Evolutionary conservation across 2,329 filamentous ascomycete genomes (phyloP).

Genomic region (Fusarium tanahbumbuense): DNA sequence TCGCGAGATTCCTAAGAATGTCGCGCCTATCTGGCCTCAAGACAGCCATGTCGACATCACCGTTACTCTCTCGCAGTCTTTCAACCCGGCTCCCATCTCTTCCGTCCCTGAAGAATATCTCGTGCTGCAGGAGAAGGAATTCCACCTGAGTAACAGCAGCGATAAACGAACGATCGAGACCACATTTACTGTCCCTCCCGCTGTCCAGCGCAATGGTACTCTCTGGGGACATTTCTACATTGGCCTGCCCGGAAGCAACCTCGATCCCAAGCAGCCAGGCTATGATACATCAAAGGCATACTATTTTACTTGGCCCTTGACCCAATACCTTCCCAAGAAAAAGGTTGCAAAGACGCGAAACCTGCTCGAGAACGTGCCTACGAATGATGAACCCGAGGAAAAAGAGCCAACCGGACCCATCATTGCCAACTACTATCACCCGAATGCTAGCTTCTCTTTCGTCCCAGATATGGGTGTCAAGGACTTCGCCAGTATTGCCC

Average conservation of each 20-base stretch:
- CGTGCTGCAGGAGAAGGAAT: conserved; percentile 83
- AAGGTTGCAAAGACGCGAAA: conserved; percentile 89
- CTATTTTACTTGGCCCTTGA: conserved; percentile 86
- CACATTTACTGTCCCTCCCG: conserved; percentile 78
- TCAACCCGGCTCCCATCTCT: conserved; percentile 75
- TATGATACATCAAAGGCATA: conserved; percentile 84
- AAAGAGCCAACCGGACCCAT: conserved; percentile 71
- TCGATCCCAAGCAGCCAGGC: conserved; percentile 78
- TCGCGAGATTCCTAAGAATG: conserved; percentile 72
- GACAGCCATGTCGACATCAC: conserved; percentile 84
- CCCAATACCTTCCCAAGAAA: conserved; percentile 91
- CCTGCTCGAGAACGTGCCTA: conserved; percentile 70
- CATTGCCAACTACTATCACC: conserved; percentile 90
- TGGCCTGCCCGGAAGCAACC: conserved; percentile 76
- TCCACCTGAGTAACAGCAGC: conserved; percentile 80
- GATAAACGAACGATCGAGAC: conserved; percentile 83
- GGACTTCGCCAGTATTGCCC: conserved; percentile 74
- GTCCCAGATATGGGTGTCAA: conserved; percentile 82
- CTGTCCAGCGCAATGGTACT: conserved; percentile 91
- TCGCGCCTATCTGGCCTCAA: conserved; percentile 89
- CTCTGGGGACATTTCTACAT: conserved; percentile 96
- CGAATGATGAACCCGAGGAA: conserved; percentile 58
- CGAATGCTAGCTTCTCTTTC: conserved; percentile 90
- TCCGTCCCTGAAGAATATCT: conserved; percentile 74
- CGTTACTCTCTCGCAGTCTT: conserved; percentile 84